Evolutionary conservation across 2,329 filamentous ascomycete genomes (phyloP), one percentile per base, ranked within the genome.

Genomic region (Xylaria hypoxylon): DNA sequence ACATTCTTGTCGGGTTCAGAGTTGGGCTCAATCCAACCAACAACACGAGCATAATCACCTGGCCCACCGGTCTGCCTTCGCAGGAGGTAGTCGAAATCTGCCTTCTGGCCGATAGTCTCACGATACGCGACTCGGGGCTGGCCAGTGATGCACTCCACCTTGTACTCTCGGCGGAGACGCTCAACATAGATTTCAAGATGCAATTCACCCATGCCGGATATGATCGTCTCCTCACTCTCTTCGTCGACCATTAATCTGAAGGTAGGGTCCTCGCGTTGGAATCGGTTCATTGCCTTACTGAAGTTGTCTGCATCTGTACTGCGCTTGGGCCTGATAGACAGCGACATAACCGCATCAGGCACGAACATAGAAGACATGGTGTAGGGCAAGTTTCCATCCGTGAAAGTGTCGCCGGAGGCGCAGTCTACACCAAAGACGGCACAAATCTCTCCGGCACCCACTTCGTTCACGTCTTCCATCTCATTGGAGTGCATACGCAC

Each of bases 401-500:
- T 98, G 82, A 99, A 99, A 48, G 95, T 98, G 80, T 99, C 96
- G 75, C 96, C 96, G 48, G 95, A 98, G 40, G 96, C 94, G 79
- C 96, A 99, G 75, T 99, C 96, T 61, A 99, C 92, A 76, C 96
- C 96, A 77, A 99, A 99, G 65, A 99, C 96, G 68, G 96, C 96
- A 78, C 96, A 99, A 71, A 99, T 99, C 80, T 99, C 96, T 80
- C 96, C 96, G 60, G 96, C 95, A 59, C 94, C 93, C 70, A 99
- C 91, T 79, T 97, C 94, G 62, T 83, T 85, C 33, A 97, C 93
- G 77, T 99, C 96, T 80, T 99, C 96, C 95, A 99, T 97, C 77
- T 99, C 96, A 78, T 98, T 97, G 51, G 94, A 97, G 84, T 99
- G 96, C 96, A 99, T 99, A 69, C 96, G 93, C 69, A 99, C 96